Evolutionary conservation across 2,329 filamentous ascomycete species (phyloP).

Genomic region (Orbilia javanica): DNA sequence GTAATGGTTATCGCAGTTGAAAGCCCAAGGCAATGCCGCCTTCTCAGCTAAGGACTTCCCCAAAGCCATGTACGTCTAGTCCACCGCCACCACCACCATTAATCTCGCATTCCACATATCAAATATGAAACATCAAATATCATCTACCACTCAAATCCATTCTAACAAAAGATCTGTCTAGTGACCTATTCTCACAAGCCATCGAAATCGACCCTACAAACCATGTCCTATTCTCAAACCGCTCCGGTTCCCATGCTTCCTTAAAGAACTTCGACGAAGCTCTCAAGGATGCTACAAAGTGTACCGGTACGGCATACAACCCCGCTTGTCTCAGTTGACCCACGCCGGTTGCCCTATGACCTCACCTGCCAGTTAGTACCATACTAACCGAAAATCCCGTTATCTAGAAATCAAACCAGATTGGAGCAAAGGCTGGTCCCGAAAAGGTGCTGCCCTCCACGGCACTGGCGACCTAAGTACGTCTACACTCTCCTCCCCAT

Average conservation of each 20-base stretch:
- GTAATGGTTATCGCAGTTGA: slow-evolving; percentile 72
- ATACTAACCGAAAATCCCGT: neutral
- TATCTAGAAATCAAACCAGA: slow-evolving; percentile 84
- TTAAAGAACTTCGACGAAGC: slow-evolving; percentile 89
- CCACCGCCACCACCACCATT: slow-evolving; percentile 20
- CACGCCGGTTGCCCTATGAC: too few species aligned
- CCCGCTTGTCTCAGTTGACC: too few species aligned
- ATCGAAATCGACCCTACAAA: slow-evolving; percentile 89
- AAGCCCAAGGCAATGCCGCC: slow-evolving; percentile 98
- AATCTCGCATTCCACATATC: neutral
- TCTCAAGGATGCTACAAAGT: slow-evolving; percentile 90
- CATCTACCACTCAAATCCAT: neutral
- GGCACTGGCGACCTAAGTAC: slow-evolving; percentile 82
- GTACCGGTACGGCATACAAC: slow-evolving; percentile 69
- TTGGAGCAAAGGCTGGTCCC: slow-evolving; percentile 96
- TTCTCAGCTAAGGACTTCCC: slow-evolving; percentile 97
- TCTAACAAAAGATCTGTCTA: slow-evolving; percentile 65
- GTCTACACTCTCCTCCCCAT: slow-evolving; percentile 59
- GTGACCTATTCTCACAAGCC: slow-evolving; percentile 93
- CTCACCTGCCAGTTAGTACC: neutral
- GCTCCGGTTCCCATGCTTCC: slow-evolving; percentile 81
- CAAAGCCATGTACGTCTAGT: slow-evolving; percentile 83
- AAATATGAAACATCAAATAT: too few species aligned
- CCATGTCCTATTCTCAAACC: slow-evolving; percentile 98
- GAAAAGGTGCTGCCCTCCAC: slow-evolving; percentile 91